Base-by-base conservation (phyloP, 73 alveolate species). In the Stentor coeruleus region DNA sequence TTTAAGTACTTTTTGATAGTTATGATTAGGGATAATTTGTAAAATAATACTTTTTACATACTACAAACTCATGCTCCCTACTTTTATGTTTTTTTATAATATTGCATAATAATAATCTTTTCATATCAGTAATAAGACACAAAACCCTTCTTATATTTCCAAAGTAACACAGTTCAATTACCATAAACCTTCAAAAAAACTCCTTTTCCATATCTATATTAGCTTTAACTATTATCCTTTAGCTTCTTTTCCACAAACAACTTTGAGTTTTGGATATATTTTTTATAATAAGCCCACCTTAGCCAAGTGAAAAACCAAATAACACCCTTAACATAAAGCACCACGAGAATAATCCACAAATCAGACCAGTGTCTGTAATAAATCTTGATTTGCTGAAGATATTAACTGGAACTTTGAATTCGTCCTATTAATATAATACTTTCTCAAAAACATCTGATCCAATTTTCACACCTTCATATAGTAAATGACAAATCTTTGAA, bases 291-390 rank as follows among this genome's bases (percentile, higher is more conserved):
- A 49, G 66, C 20, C 66, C 66, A 49, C 66, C 66, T 20, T 11
- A 49, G 66, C 20, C 28, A 49, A 20, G 20, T 11, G 66, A 49
- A 49, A 6, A 49, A 49, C 6, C 6, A 11, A 20, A 49, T 49
- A 20, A 20, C 66, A 20, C 66, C 66, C 20, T 20, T 20, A 49
- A 49, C 20, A 6, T 11, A 49, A 49, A 66, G 41, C n/a, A 66
- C 37, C 2, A 31, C 37, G 2, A 40, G 79, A 40, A 66, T 66
- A 2, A 66, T 66, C 79, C 79, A 66, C 79, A 37, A 66, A 40
- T 66, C 26, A 26, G 11, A 40, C n/a, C 79, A 1, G 37, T 20
- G 79, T 66, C 37, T 1, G 39, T 11, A 0, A 40, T 31, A 33
- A 31, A 20, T 66, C 79, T 20, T 33, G 79, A 66, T 26, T 26